Evolutionary conservation across 2,329 filamentous ascomycete species (phyloP).

Genomic region (Talaromyces amestolkiae): DNA sequence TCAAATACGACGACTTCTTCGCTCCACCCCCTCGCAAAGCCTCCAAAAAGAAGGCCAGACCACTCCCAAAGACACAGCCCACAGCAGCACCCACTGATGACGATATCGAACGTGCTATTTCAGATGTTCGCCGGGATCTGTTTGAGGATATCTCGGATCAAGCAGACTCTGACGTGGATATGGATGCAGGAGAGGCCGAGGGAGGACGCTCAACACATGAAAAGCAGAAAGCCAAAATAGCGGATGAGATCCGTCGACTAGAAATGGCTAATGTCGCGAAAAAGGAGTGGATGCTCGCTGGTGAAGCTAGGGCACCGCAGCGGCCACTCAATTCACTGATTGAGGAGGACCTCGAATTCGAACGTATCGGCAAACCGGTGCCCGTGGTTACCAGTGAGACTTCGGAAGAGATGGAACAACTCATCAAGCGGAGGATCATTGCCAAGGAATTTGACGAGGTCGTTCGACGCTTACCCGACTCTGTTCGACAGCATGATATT

Average conservation of each 20-base stretch:
- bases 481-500: constrained; percentile 60
- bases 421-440: constrained; percentile 91
- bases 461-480: constrained; percentile 73
- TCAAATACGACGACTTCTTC: constrained; percentile 93
- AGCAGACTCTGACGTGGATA: constrained; percentile 66
- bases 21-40: constrained; percentile 75
- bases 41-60: constrained; percentile 53
- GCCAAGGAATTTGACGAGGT: constrained; percentile 91
- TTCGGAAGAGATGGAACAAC: constrained; percentile 84
- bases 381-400: constrained; percentile 90
- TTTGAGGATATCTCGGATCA: constrained; percentile 74
- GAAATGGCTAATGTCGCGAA: constrained; percentile 88
- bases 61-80: constrained; percentile 54
- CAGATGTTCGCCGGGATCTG: constrained; percentile 80
- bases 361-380: constrained; percentile 89
- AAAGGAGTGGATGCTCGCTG: constrained; percentile 83
- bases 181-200: constrained; percentile 32
- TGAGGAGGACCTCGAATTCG: constrained; percentile 93
- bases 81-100: constrained; percentile 52
- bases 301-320: constrained; percentile 79
- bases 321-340: constrained; percentile 88
- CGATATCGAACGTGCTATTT: constrained; percentile 79
- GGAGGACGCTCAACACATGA: constrained; percentile 69
- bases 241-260: constrained; percentile 85
- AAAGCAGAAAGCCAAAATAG: constrained; percentile 77